Evolutionary conservation across 108 stramenopile genomes (phyloP), one percentile per base, ranked within the genome.

Genomic region (Fragilaria crotonensis): DNA sequence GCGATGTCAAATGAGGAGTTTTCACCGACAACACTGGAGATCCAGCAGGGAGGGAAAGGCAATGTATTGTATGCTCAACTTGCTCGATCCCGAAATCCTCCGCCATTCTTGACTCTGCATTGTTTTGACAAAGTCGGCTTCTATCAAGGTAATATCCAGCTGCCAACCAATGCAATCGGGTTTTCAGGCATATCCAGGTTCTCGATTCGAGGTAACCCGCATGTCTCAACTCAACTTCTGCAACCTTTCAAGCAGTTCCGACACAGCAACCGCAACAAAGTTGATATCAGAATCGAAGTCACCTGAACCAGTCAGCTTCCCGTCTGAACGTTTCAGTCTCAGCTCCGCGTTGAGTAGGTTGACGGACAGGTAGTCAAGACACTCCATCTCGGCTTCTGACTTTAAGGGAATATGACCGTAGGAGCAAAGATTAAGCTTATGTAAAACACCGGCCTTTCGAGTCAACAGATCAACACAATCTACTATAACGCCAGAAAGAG

Each of bases 311-410:
- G n/a, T n/a, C n/a, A n/a, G n/a, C n/a, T n/a, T n/a, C n/a, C n/a
- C n/a, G n/a, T 91, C 86, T 32, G 75, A 83, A 54, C 71, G 63
- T 55, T 73, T 80, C 25, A 93, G 59, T 20, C 71, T 62, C 25
- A 93, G 64, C 62, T 93, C 91, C 18, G 79, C 73, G 60, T 73
- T 30, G 20, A 93, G 56, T 4, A 93, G 50, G 58, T 93, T 89
- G 54, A 89, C 67, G 1, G 87, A 73, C 54, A 87, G 14, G 14
- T 41, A 41, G 11, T 41, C 14, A 11, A 41, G 7, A 41, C 36
- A 41, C 36, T 41, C 25, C 14, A 27, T 1, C 20, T 19, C 22
- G 11, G 3, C n/a, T 0, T 25, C 11, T 4, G 21, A 3, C 18
- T 45, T 25, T 14, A 7, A 25, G 26, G 30, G 32, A 30, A 29